phyloP scores from a whole-genome alignment of 805 yeast species.

The Metschnikowia hibisci region DNA sequence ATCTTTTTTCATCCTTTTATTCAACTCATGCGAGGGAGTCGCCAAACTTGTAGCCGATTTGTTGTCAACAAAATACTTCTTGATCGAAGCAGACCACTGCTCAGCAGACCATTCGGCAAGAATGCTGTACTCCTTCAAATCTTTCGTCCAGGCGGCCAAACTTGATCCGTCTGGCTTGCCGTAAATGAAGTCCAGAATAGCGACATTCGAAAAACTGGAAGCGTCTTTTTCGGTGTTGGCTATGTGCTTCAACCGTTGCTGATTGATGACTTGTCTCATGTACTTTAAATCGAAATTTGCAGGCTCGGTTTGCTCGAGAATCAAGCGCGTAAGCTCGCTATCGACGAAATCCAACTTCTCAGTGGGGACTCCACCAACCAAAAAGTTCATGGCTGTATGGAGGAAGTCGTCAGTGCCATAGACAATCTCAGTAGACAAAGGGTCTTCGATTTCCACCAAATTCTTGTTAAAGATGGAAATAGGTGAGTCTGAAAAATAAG shows the following conservation, averaged over 20 bases:
- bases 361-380: conserved; percentile 73
- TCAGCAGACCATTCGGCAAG: conserved; percentile 57
- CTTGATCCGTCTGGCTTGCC: conserved; percentile 62
- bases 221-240: conserved; percentile 62
- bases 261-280: conserved; percentile 65
- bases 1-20: conserved; percentile 48
- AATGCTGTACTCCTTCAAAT: conserved; percentile 55
- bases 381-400: conserved; percentile 54
- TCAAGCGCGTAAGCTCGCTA: conserved; percentile 43
- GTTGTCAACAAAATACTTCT: conserved; percentile 53
- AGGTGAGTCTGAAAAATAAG: conserved; percentile 73
- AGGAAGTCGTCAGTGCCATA: conserved; percentile 72
- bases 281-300: conserved; percentile 57
- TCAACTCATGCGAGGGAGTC: conserved; percentile 62
- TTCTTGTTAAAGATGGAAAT: conserved; percentile 68
- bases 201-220: conserved; percentile 56
- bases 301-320: conserved; percentile 49
- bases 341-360: conserved; percentile 55
- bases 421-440: conserved; percentile 68
- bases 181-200: conserved; percentile 76
- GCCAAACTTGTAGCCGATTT: conserved; percentile 65
- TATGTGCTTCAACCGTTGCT: conserved; percentile 57
- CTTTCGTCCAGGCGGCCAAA: conserved; percentile 51
- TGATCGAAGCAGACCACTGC: conserved; percentile 62
- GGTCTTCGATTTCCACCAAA: conserved; percentile 78